Base-by-base conservation (phyloP, 2,329 filamentous ascomycete species). In the Microdochium bolleyi region DNA sequence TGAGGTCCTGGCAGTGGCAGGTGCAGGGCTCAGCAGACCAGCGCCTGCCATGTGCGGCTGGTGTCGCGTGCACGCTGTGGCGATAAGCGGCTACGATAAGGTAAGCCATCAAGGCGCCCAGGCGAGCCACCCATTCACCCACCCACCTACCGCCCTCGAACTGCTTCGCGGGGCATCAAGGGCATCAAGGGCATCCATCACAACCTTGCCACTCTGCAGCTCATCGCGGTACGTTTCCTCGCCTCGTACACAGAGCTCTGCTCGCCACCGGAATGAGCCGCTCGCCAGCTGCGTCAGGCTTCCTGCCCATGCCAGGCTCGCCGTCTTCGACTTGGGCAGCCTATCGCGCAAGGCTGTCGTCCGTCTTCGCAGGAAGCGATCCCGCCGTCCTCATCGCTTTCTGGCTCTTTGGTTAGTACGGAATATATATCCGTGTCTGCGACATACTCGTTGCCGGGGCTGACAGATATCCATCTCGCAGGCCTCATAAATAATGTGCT, bases 401-500 rank as follows among this genome's bases (percentile, higher is more conserved):
- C 64, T 97, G 92, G 92, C 77, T 96, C 2, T 95, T 97, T 64
- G 92, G 92, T 96, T 74, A 60, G 70, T 57, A 37, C 25, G 24
- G n/a, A 19, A 19, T 41, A 13, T 41, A 19, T 19, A 21, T 11
- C 10, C 16, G 8, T 24, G 3, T 7, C 16, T 14, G 41, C 16
- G 13, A 5, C 16, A 5, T 7, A 8, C n/a, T 21, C 9, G 9
- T 46, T 19, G 9, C 21, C 13, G 10, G 14, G 21, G 41, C 41
- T 46, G 19, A 46, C 21, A 50, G 44, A 24, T 27, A 13, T 2
- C 21, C 22, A n/a, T 10, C 41, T 22, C 13, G 27, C 63, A 92
- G 89, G 89, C 51, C 74, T 94, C 19, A 94, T 97, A 67, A 97
- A 99, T 72, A 97, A 97, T 73, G 89, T 97, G 60, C 87, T 96